phyloP scores from a whole-genome alignment of 1,139 yeast genomes.

The Debaryomyces sp. region DNA sequence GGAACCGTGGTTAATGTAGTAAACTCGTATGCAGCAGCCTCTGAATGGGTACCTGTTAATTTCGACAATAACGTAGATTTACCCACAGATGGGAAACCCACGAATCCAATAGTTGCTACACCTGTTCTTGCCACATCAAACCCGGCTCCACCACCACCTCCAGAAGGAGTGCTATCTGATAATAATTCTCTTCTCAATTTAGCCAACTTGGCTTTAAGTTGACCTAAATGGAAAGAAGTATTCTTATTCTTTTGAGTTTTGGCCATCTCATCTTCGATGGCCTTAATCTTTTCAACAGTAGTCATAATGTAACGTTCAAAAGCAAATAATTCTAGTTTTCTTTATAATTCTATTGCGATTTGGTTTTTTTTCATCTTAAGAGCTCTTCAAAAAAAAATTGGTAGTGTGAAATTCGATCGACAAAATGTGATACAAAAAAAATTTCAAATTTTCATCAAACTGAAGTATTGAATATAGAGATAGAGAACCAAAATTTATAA shows the following conservation, averaged over 20 bases:
- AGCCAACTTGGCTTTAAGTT: conserved; percentile 93
- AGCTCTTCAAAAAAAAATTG: conserved; percentile 3
- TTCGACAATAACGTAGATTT: conserved; percentile 85
- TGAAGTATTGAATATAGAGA: background rate
- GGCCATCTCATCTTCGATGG: conserved; percentile 96
- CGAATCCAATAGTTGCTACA: conserved; percentile 95
- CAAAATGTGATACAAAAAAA: conserved; percentile 6
- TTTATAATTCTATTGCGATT: background rate
- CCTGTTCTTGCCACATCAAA: conserved; percentile 98
- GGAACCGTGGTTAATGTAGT: conserved; percentile 98
- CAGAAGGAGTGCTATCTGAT: conserved; percentile 71
- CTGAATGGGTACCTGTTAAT: conserved; percentile 94
- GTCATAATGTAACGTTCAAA: conserved; percentile 49
- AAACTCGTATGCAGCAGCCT: conserved; percentile 96
- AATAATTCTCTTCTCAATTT: conserved; percentile 89
- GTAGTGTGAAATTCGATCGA: conserved; percentile 6
- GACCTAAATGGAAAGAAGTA: conserved; percentile 95
- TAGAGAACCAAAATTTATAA: background rate
- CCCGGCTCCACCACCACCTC: conserved; percentile 87
- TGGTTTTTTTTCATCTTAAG: background rate
- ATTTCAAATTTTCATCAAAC: background rate
- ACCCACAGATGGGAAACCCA: conserved; percentile 99
- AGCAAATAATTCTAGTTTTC: background rate
- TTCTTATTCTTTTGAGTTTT: conserved; percentile 94
- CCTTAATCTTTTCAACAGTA: conserved; percentile 85